Base-by-base conservation (phyloP, 2,329 filamentous ascomycete genomes). In the Fusarium illudens region DNA sequence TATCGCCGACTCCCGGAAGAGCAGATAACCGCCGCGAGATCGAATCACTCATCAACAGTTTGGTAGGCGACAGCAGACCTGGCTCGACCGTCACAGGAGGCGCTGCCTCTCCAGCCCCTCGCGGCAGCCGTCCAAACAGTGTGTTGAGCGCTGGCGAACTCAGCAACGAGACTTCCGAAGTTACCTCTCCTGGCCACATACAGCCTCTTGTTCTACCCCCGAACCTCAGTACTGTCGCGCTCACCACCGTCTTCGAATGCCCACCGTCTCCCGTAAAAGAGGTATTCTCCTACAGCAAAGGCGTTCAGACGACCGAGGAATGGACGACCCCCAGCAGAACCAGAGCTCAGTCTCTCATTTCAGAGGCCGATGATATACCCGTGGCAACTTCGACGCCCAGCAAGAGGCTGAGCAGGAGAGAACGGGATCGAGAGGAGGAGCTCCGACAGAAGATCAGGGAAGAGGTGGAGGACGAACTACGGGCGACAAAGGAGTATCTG, bases 271-370 rank as follows among this genome's bases (percentile, higher is more conserved):
- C 91, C 32, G 87, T 90, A 58, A 88, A 91, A 68, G 96, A 99
- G 79, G 85, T 97, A 62, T 94, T 97, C 75, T 97, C 94, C 55
- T 99, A 99, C 84, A 98, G 92, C 84, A 98, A 97, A 82, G 94
- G 90, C 58, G 94, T 98, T 20, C 96, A 99, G 79, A 97, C 96
- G 15, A 89, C 91, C 20, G 91, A 93, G 73, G 89, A 90, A 66
- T 92, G 92, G 88, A 83, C 84, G 17, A 82, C 84, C 59, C 81
- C 86, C 27, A 81, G 84, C 32, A 83, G 84, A 30, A 80, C 85
- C 1, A 75, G 79, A 64, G 75, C 78, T 13, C 76, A 79, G 27
- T 81, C 79, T 15, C 70, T 76, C 12, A 60, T 75, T 17, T 89
- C 89, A 15, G 90, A 94, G 29, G 84, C 85, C 29, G 90, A 91